Evolutionary conservation across 2,329 filamentous ascomycete species (phyloP), one percentile per base, ranked within the genome.

Genomic region (Ilyonectria mors-panacis): DNA sequence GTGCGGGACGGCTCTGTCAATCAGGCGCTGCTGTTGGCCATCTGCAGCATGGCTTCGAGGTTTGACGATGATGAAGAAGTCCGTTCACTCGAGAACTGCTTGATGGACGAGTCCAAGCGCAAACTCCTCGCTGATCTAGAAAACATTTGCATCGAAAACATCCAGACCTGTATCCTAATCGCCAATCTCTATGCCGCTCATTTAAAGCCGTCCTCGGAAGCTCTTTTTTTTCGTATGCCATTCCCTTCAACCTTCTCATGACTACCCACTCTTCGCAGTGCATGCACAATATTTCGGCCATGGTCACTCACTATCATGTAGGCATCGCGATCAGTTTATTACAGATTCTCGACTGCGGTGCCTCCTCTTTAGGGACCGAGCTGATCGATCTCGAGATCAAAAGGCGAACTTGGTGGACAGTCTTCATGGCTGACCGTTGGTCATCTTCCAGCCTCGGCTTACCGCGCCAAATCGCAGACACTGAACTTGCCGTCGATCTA

Each of bases 341-440:
- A 12, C 44, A 69, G 28, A 59, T 71, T 13, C 35, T 69, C 26
- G 48, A 53, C 21, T 39, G 68, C 19, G 54, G 58, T 33, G 33
- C 53, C 2, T 30, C 47, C 1, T 13, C 53, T 2, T 17, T 45
- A 8, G 35, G 51, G 23, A 15, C 10, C 45, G 4, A 35, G 63
- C 5, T 42, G 39, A 59, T 68, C 19, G 44, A 39, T 1, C 63
- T 33, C 12, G 71, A 73, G 19, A 42, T 65, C 4, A 59, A 53
- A 13, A 48, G 63, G 23, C 54, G 71, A 9, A 45, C 62, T 0
- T 71, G 70, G 70, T 71, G 70, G 63, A 61, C 71, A 2, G 39
- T 73, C 0, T 71, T 66, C 47, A 66, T 68, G 63, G 69, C 67
- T 6, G 70, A 74, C 26, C 53, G 63, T 6, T 74, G 72, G 70